These are phyloP conservation scores for Santalum album DNA, from an alignment of 164 flowering plant genomes.

Conservation along the genomic window DNA sequence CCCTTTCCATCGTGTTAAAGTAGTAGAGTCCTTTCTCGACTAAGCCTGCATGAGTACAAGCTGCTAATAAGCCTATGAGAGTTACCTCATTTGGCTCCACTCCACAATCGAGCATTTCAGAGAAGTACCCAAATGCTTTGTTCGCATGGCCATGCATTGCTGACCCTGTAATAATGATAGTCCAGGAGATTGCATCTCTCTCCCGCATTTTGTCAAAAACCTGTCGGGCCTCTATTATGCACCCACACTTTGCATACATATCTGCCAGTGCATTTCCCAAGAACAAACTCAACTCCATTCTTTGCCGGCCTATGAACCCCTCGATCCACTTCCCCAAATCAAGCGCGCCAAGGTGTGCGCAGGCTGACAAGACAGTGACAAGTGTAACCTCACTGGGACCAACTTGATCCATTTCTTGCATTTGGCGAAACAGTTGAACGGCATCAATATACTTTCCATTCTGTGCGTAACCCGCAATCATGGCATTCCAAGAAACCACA, in stretches of 20 bases:
- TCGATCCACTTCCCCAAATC: conserved; percentile 7
- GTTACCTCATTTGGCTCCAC: conserved; percentile 28
- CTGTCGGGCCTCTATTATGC: conserved; percentile 17
- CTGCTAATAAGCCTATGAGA: conserved; percentile 32
- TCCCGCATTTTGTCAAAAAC: conserved; percentile 29
- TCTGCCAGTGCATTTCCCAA: conserved; percentile 35
- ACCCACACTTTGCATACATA: conserved; percentile 30
- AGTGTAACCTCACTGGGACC: conserved; percentile 31
- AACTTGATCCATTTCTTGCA: conserved; percentile 19
- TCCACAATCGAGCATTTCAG: conserved; percentile 17
- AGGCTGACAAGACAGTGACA: conserved; percentile 30
- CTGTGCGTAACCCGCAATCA: conserved; percentile 34
- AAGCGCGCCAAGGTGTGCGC: conserved; percentile 30
- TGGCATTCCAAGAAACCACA: conserved; percentile 31
- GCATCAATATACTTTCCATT: conserved; percentile 30
- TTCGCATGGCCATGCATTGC: conserved; percentile 24
- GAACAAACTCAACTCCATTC: conserved; percentile 17
- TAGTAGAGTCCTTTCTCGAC: conserved; percentile 23
- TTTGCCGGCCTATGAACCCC: not conserved
- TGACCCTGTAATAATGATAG: conserved; percentile 29
- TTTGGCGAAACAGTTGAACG: conserved; percentile 20
- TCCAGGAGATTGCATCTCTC: conserved; percentile 34
- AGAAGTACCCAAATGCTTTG: conserved; percentile 23
- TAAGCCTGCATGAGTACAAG: conserved; percentile 32
- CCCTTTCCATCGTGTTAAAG: conserved; percentile 18